Evolutionary conservation across 495 filamentous ascomycete species (phyloP).

Genomic region (Rostrohypoxylon terebratum): DNA sequence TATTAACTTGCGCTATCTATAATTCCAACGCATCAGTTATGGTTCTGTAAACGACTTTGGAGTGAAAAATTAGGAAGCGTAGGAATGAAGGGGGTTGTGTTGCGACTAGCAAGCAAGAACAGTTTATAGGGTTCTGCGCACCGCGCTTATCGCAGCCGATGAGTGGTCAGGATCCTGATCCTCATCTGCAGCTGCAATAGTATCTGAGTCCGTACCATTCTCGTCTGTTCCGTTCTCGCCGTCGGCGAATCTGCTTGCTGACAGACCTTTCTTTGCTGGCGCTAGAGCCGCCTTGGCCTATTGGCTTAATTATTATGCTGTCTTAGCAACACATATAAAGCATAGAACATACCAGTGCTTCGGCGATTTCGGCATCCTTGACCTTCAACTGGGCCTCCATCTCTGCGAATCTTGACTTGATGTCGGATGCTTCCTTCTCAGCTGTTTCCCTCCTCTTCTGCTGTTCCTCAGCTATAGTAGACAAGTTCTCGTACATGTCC

Average conservation of each 20-base stretch:
- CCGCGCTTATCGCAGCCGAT: constrained; percentile 68
- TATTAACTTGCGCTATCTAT: constrained; percentile 63
- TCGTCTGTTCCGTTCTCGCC: constrained; percentile 39
- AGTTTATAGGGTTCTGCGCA: constrained; percentile 57
- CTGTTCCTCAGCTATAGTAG: constrained; percentile 62
- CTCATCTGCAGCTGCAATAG: constrained; percentile 65
- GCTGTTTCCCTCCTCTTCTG: constrained; percentile 54
- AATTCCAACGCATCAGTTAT: constrained; percentile 40
- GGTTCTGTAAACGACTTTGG: constrained; percentile 4
- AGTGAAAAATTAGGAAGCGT: constrained; percentile 6
- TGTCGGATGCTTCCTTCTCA: constrained; percentile 54
- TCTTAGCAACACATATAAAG: background rate
- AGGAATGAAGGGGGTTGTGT: constrained; percentile 20
- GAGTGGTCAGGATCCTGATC: constrained; percentile 59
- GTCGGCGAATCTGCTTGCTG: constrained; percentile 59
- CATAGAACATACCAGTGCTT: constrained; percentile 59
- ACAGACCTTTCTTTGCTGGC: constrained; percentile 55
- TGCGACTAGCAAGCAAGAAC: constrained; percentile 52
- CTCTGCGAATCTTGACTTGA: constrained; percentile 57
- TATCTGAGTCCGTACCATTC: constrained; percentile 39
- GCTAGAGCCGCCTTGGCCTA: constrained; percentile 51
- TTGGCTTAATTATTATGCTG: constrained; percentile 32
- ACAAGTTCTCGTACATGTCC: constrained; percentile 65
- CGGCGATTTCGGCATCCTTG: constrained; percentile 66
- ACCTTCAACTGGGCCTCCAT: constrained; percentile 61